These are phyloP conservation scores for Serendipita sp. DNA, from an alignment of 768 basidiomycete species.

Conservation along the genomic window DNA sequence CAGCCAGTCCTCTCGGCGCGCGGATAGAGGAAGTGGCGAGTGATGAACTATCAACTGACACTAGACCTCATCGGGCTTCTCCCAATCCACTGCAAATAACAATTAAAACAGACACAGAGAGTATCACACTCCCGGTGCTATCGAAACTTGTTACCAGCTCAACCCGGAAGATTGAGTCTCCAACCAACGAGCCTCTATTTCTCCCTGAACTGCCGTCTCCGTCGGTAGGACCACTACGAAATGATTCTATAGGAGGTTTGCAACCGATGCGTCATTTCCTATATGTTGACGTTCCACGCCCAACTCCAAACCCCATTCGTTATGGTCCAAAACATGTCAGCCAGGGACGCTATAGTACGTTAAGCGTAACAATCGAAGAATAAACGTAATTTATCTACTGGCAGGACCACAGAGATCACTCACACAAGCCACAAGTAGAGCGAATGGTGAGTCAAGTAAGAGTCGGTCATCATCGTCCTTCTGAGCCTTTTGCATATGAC, in stretches of 20 bases:
- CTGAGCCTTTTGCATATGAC: not conserved
- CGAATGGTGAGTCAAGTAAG: not conserved
- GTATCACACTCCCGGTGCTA: no score
- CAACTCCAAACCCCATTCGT: not conserved
- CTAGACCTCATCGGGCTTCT: no score
- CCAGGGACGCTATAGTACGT: not conserved
- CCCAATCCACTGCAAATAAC: no score
- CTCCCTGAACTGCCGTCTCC: not conserved
- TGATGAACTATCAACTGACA: no score
- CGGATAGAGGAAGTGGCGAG: no score
- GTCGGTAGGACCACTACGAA: not conserved
- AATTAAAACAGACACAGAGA: no score
- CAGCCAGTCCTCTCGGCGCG: no score
- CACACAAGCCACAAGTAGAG: not conserved
- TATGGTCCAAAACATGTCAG: not conserved
- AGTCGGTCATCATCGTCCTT: not conserved
- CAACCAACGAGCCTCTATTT: not conserved
- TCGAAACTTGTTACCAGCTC: no score
- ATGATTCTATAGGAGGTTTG: not conserved
- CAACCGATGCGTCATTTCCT: not conserved
- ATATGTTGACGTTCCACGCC: not conserved
- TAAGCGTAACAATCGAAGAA: not conserved
- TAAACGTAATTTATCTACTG: not conserved
- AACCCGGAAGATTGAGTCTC: no score
- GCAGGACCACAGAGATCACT: not conserved